Evolutionary conservation across 129 eudicot species (phyloP), one percentile per base, ranked within the genome.

Genomic region (Gnaphalium uliginosum): DNA sequence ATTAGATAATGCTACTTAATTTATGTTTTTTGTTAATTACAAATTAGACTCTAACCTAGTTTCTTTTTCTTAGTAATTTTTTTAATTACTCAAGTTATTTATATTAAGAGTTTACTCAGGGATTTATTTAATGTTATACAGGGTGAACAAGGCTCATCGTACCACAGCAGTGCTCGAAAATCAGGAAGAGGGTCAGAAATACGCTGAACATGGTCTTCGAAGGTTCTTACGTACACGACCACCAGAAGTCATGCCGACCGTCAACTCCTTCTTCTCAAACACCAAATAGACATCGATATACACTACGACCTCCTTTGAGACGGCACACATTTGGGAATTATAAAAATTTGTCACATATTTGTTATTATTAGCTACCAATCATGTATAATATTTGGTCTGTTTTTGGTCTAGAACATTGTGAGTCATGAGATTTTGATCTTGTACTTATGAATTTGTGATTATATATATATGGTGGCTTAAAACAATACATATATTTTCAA

Each of bases 191-290:
- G 98, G 98, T 35, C 78, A 93, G 57, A 90, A 79, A 66, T 93
- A 93, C 39, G 87, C 96, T 1, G 81, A 93, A 66, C 98, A 93
- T 81, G 81, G 87, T 15, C 90, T 93, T 58, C 91, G 98, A 15
- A 93, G 82, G 78, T 93, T 88, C 81, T 87, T 93, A 18, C 86
- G 96, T 0, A 82, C 92, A 21, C 88, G 96, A 51, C 92, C 89
- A 17, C 98, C 97, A 0, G 89, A 93, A 46, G 74, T 93, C 71
- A 90, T 93, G 96, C 98, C 96, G 32, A 13, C 87, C 9, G 66
- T 93, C 88, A 93, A 93, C 83, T 81, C 78, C 26, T 93, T 93
- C 91, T 90, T 93, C 85, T 81, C 98, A 30, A 62, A 73, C 81
- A 63, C 72, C 82, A 79, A 86, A 33, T 85, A 74, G 43, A 71